Evolutionary conservation across 805 yeast genomes (phyloP).

Genomic region (Teunomyces gatunensis): DNA sequence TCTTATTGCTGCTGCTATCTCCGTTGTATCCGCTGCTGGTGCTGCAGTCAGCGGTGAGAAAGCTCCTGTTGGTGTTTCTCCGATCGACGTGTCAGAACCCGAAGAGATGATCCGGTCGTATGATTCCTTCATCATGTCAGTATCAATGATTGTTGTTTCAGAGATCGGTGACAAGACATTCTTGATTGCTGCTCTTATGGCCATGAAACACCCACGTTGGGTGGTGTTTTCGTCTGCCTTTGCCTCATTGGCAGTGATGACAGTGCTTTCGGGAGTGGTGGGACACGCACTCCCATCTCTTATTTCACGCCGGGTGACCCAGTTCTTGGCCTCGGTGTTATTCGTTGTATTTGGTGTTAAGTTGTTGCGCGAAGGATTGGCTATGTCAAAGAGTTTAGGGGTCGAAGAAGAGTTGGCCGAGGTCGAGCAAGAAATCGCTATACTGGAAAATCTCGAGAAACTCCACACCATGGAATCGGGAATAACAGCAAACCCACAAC

Average conservation of each 20-base stretch:
- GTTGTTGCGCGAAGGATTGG: constrained; percentile 75
- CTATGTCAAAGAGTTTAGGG: constrained; percentile 78
- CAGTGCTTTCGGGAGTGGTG: constrained; percentile 81
- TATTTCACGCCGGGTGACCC: constrained; percentile 76
- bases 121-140: constrained; percentile 71
- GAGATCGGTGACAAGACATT: constrained; percentile 98
- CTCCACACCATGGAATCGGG: constrained; percentile 64
- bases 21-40: not conserved
- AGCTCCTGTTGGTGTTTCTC: not conserved
- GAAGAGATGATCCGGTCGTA: constrained; percentile 13
- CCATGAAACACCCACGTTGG: constrained; percentile 84
- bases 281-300: constrained; percentile 90
- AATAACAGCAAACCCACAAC: constrained; percentile 7
- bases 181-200: constrained; percentile 95
- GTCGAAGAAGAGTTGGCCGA: constrained; percentile 95
- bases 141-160: constrained; percentile 89
- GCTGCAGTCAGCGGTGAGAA: not conserved
- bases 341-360: constrained; percentile 81
- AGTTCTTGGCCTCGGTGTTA: constrained; percentile 73
- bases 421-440: constrained; percentile 89
- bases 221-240: constrained; percentile 90
- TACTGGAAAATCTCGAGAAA: constrained; percentile 51
- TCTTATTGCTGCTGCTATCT: not conserved
- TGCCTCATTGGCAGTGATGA: constrained; percentile 83
- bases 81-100: constrained; percentile 1